These are phyloP conservation scores for Oryza officinalis DNA, from an alignment of 176 grass and related monocot species.

Conservation along the genomic window DNA sequence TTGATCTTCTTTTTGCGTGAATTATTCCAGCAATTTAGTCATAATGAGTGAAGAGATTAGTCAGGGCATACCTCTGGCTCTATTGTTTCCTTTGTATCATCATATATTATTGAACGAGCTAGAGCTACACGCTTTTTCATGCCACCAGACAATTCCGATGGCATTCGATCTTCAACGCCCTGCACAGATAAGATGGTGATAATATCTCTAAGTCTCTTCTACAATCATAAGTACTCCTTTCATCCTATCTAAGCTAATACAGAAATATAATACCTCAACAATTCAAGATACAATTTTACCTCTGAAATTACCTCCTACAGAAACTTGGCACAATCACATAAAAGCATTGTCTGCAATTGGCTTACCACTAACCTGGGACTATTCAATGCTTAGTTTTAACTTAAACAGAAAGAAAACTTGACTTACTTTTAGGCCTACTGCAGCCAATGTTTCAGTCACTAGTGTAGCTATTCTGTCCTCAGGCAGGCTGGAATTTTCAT, in stretches of 20 bases:
- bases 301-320: background rate
- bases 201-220: background rate
- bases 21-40: slow-evolving; percentile 8
- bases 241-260: background rate
- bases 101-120: slow-evolving; percentile 93
- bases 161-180: slow-evolving; percentile 89
- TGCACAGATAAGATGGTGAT: slow-evolving; percentile 38
- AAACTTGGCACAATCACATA: background rate
- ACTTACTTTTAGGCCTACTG: slow-evolving; percentile 92
- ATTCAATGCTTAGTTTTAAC: background rate
- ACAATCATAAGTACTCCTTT: slow-evolving; percentile 26
- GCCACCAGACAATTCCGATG: slow-evolving; percentile 93
- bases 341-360: background rate
- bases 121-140: slow-evolving; percentile 99
- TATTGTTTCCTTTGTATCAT: slow-evolving; percentile 78
- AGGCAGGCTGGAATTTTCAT: slow-evolving; percentile 85
- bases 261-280: background rate
- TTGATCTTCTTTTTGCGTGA: background rate
- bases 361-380: background rate
- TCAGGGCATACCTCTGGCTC: slow-evolving; percentile 81
- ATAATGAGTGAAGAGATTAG: slow-evolving; percentile 19
- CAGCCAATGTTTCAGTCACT: slow-evolving; percentile 80
- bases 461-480: slow-evolving; percentile 66
- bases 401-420: slow-evolving; percentile 13
- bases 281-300: background rate